Conservation (phyloP, 192 early-diverging fungal species). For the Coemansia sp. region DNA sequence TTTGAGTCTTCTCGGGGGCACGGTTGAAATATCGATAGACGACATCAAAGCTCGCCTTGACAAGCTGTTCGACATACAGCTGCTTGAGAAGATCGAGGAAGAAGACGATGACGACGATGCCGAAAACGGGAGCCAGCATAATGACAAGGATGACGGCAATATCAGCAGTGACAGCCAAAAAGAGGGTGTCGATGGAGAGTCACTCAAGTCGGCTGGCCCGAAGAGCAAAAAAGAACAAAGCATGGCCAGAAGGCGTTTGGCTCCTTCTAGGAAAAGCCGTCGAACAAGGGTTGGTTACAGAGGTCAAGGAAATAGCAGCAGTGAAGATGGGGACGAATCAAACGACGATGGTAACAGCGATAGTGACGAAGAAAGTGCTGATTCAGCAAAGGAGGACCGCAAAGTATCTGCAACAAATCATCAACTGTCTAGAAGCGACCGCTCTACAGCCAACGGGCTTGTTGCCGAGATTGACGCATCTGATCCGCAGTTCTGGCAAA, state of each 20-base stretch:
- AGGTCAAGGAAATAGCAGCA: no score
- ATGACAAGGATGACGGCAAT: neutral
- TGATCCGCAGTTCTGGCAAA: conserved; percentile 50
- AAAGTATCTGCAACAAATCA: no score
- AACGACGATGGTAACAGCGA: neutral
- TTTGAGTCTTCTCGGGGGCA: conserved; percentile 23
- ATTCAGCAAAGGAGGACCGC: no score
- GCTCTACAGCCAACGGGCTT: conserved; percentile 18
- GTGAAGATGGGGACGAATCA: no score
- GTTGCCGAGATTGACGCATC: conserved; percentile 26
- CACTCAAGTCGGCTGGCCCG: neutral
- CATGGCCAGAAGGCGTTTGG: no score
- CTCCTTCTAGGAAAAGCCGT: no score
- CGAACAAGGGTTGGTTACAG: no score
- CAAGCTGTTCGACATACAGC: conserved; percentile 30
- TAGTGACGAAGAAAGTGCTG: neutral
- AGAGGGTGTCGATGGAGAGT: neutral
- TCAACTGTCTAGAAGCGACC: neutral
- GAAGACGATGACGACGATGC: conserved; percentile 33
- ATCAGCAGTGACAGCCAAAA: no score
- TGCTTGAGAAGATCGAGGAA: conserved; percentile 43
- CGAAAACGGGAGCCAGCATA: conserved; percentile 3
- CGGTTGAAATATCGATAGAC: conserved; percentile 15
- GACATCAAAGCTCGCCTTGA: conserved; percentile 36
- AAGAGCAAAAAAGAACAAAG: no score